phyloP scores from a whole-genome alignment of 805 yeast genomes.

The Pichia sporocuriosa region DNA sequence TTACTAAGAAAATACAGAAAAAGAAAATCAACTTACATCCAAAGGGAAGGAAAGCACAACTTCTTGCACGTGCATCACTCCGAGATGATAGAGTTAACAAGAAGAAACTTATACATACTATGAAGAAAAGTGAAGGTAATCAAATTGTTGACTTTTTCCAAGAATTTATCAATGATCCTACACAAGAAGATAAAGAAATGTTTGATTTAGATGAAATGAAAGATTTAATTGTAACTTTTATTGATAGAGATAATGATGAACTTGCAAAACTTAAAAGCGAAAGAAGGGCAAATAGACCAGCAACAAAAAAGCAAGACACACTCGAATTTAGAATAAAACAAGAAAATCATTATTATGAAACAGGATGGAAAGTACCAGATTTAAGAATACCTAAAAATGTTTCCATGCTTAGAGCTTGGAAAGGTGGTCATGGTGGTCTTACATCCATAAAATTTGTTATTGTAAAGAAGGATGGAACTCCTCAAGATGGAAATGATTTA shows the following conservation, averaged over 20 bases:
- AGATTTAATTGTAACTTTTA: constrained; percentile 51
- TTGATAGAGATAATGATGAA: constrained; percentile 72
- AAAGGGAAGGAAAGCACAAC: constrained; percentile 82
- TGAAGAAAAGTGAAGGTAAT: constrained; percentile 54
- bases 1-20: constrained; percentile 51
- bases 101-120: constrained; percentile 50
- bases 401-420: constrained; percentile 61
- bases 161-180: constrained; percentile 37
- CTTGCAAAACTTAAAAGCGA: constrained; percentile 49
- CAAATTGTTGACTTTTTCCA: constrained; percentile 55
- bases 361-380: constrained; percentile 73
- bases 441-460: constrained; percentile 49
- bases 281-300: constrained; percentile 87
- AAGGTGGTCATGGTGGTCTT: constrained; percentile 73
- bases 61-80: constrained; percentile 76
- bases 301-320: constrained; percentile 59
- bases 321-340: constrained; percentile 54
- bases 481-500: constrained; percentile 9
- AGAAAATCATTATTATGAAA: constrained; percentile 54
- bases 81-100: constrained; percentile 67
- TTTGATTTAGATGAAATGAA: constrained; percentile 57
- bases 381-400: constrained; percentile 56
- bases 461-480: constrained; percentile 25
- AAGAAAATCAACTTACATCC: constrained; percentile 66
- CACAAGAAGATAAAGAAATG: constrained; percentile 31